Base-by-base conservation (phyloP, 441 rosid species). In the Syzygium syzygioides region DNA sequence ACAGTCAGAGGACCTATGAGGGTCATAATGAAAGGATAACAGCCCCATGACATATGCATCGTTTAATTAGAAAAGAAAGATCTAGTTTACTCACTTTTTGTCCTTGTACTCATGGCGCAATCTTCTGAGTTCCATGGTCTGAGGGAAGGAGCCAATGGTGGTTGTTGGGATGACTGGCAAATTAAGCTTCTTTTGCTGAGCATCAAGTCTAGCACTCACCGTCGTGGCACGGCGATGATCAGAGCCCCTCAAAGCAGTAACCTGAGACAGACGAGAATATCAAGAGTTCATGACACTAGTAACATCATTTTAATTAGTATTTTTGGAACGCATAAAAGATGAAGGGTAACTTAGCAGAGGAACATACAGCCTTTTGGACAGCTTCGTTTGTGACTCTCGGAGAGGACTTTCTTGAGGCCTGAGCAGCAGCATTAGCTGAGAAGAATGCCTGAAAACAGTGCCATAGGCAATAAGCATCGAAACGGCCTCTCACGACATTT, bases 351-450 rank as follows among this genome's bases (percentile, higher is more conserved):
- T 45, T 7, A 14, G 48, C n/a, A 26, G 23, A 18, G 28, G 41
- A 88, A 88, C 89, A 48, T 84, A 88, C 89, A 62, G 89, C 87
- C 89, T 60, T 88, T 50, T 83, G 89, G 25, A 88, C 89, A 37
- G 87, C 62, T 30, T 88, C 1, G 3, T 88, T 60, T 7, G 79
- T 32, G 45, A 88, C 83, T 68, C 89, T 88, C 28, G 41, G 89
- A 17, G 87, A 88, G 79, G 60, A 80, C 37, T 83, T 57, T 57
- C 62, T 57, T 10, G 62, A 57, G 14, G 62, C 62, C 62, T 10
- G 62, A 57, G 62, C n/a, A 11, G 30, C 62, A 57, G 14, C 30
- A 4, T 57, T 57, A 26, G 62, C 62, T 10, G 62, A 11, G 7
- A 57, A 57, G 14, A 25, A 4, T 57, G 14, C n/a, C 62, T 68